Conservation (phyloP, 2,329 filamentous ascomycete species). For the Colletotrichum tofieldiae region DNA sequence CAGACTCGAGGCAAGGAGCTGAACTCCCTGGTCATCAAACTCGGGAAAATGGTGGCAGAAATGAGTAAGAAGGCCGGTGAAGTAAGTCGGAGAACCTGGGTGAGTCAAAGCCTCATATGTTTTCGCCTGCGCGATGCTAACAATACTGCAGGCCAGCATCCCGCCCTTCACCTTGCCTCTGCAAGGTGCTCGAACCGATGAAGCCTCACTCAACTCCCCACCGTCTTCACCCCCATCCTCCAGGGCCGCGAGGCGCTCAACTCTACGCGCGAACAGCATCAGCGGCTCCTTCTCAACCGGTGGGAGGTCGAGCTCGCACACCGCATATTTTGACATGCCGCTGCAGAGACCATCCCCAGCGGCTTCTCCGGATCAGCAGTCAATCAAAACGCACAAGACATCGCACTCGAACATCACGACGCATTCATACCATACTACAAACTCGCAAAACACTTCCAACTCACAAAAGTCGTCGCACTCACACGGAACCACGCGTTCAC, state of each 20-base stretch:
- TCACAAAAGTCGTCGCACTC: constrained; percentile 4
- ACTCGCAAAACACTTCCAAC: constrained; percentile 31
- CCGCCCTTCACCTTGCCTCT: constrained; percentile 44
- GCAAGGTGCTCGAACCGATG: constrained; percentile 43
- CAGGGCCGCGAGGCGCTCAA: constrained; percentile 38
- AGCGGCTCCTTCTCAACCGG: constrained; percentile 39
- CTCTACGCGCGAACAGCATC: constrained; percentile 39
- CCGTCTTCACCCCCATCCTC: constrained; percentile 47
- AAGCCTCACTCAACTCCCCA: constrained; percentile 44
- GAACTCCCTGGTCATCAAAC: constrained; percentile 78
- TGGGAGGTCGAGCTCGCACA: constrained; percentile 38
- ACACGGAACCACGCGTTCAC: neutral
- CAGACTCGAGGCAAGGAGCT: constrained; percentile 81
- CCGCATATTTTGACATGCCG: constrained; percentile 48
- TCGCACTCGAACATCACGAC: constrained; percentile 12
- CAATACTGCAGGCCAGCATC: constrained; percentile 39
- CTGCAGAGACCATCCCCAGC: constrained; percentile 30
- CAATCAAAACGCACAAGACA: constrained; percentile 20
- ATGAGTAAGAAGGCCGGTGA: constrained; percentile 89
- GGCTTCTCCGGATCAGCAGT: constrained; percentile 31
- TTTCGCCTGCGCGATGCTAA: constrained; percentile 10
- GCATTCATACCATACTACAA: constrained; percentile 30
- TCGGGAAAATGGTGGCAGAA: constrained; percentile 84
- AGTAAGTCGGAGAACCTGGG: constrained; percentile 84
- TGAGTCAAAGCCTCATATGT: constrained; percentile 59